Evolutionary conservation across 148 eudicot species (phyloP).

Genomic region (Nepenthes gracilis): DNA sequence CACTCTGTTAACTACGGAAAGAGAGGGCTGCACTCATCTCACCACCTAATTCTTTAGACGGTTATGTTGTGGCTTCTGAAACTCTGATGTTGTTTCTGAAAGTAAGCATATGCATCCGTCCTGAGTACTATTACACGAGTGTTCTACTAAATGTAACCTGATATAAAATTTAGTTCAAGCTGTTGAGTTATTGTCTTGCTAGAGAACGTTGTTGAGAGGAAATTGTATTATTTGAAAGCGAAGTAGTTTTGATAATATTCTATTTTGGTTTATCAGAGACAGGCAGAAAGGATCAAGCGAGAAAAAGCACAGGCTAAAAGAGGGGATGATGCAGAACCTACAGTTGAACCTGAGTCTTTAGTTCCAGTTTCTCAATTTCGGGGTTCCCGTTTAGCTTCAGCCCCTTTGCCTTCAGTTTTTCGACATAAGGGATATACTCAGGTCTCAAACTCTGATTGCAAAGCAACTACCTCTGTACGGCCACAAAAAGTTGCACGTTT

Average conservation of each 20-base stretch:
- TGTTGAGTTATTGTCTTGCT: too few relatives aligned
- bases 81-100: too few relatives aligned
- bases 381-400: constrained; percentile 97
- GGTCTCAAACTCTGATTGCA: constrained; percentile 12
- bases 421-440: constrained; percentile 27
- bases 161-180: too few relatives aligned
- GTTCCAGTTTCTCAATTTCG: constrained; percentile 83
- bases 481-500: constrained; percentile 46
- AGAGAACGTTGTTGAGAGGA: too few relatives aligned
- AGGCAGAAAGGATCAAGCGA: constrained; percentile 70
- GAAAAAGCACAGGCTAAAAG: constrained; percentile 64
- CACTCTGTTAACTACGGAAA: too few relatives aligned
- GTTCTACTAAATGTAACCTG: neutral
- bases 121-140: neutral
- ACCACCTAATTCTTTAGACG: too few relatives aligned
- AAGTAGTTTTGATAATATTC: neutral
- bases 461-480: constrained; percentile 13
- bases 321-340: constrained; percentile 84
- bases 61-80: too few relatives aligned
- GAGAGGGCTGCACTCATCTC: too few relatives aligned
- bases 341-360: constrained; percentile 48
- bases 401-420: constrained; percentile 69
- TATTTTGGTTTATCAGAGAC: constrained; percentile 38
- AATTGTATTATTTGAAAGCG: too few relatives aligned
- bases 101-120: too few relatives aligned